Base-by-base conservation (phyloP, 225 moss, liverwort and hornwort genomes). In the Pseudoscleropodium purum region DNA sequence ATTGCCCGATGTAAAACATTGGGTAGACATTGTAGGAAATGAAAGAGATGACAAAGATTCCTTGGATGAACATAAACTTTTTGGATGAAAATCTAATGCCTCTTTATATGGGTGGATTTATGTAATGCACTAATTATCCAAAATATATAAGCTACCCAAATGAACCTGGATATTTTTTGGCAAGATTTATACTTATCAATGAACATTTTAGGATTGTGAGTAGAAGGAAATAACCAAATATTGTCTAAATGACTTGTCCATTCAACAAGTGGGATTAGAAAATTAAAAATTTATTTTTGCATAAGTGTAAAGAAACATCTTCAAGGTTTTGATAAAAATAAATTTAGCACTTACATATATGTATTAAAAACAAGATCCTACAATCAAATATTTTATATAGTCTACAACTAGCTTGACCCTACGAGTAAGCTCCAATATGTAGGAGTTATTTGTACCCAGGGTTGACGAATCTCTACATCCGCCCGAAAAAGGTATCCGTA, bases 351-450 rank as follows among this genome's bases (percentile, higher is more conserved):
- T 6, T 10, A 2, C 6, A 2, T 45, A 17, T 31, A 11, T 2
- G 0, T 75, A 4, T 47, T 18, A 6, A 11, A 47, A 75, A 75
- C 18, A 47, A 9, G 6, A 75, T 75, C 11, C 11, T 18, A 11
- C 0, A 3, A 1, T 75, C 18, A 18, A 45, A 30, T 75, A 11
- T 10, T 29, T 30, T 45, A 29, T 29, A 17, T 13, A 24, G 13
- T 13, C 13, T 73, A 45, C 6, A 74, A 45, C 10, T 30, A 74
- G 29, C 30, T 74, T 45, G 30, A 45, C 2, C 18, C 30, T 43
- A 6, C 10, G 2, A 45, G 5, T 1, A 2, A 15, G 9, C 9
- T 27, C 3, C 0, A 8, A 4, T 5, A 9, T 0, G 0, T 30
- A 45, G 17, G 6, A 45, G 45, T 17, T 45, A 30, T 45, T 15